These are phyloP conservation scores for Byssothecium circinans DNA, from an alignment of 2,329 filamentous ascomycete genomes.

Conservation along the genomic window DNA sequence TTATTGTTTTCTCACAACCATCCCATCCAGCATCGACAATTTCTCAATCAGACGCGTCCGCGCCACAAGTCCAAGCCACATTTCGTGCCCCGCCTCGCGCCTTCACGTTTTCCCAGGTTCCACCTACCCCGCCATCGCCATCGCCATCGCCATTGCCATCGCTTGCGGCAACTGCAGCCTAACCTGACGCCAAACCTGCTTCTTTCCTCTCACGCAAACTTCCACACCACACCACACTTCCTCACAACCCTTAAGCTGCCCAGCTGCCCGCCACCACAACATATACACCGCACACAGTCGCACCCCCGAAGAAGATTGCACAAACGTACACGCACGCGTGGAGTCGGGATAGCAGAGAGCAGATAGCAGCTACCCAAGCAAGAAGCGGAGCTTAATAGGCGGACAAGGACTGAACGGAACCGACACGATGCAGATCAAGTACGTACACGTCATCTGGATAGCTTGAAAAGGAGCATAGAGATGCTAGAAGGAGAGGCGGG, in stretches of 20 bases:
- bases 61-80: slow-evolving; percentile 4
- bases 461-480: too few relatives aligned
- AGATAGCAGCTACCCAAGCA: not conserved
- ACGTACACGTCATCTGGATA: slow-evolving; percentile 4
- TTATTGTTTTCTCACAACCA: too few relatives aligned
- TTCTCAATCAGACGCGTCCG: not conserved
- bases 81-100: slow-evolving; percentile 12
- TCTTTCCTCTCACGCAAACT: not conserved
- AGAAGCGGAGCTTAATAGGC: too few relatives aligned
- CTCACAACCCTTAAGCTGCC: too few relatives aligned
- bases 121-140: slow-evolving; percentile 13
- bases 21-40: too few relatives aligned
- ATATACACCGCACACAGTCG: not conserved
- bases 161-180: slow-evolving; percentile 16
- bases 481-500: too few relatives aligned
- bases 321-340: not conserved
- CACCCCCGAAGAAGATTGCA: not conserved
- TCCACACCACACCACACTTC: slow-evolving; percentile 12
- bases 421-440: slow-evolving; percentile 44
- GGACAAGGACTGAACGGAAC: too few relatives aligned
- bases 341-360: not conserved
- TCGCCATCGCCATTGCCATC: slow-evolving; percentile 4
- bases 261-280: not conserved
- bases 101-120: slow-evolving; percentile 1
- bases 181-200: not conserved